Base-by-base conservation (phyloP, 106 monocot species). In the Xerophyta viscosa region DNA sequence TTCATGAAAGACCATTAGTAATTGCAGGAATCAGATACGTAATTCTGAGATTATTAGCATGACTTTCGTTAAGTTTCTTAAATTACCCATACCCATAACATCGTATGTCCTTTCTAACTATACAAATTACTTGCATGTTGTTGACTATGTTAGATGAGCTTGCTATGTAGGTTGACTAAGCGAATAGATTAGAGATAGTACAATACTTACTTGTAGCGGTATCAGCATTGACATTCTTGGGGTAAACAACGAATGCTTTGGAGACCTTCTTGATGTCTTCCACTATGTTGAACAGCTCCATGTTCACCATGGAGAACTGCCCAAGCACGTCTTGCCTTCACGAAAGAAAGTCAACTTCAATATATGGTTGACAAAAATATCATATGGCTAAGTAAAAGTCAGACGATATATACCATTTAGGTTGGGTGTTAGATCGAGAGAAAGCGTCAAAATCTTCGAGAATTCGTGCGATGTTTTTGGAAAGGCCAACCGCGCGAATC, bases 191-290 rank as follows among this genome's bases (percentile, higher is more conserved):
- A n/a, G n/a, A n/a, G 33, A 36, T 6, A 11, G 11, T 6, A 11
- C 5, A 12, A 18, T 27, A 52, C 80, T 53, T 81, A 94, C 94
- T 88, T 45, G 73, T 42, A 20, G 94, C 77, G 76, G 71, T 94
- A 29, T 94, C 78, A 2, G 72, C 81, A 78, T 84, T 88, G 1
- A 94, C 88, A 58, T 81, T 84, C 62, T 81, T 75, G 8, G 94
- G 94, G 61, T 94, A 57, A 36, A 94, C 81, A 0, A 88, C 88
- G 52, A 94, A 94, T 50, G 81, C 77, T 60, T 94, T 94, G 6
- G 94, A 94, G 28, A 94, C 94, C 60, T 94, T 94, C 72, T 88
- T 88, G 31, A 94, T 94, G 46, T 94, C 94, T 50, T 94, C 94
- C 55, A 94, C 84, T 5, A 94, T 88, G 71, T 73, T 94, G 73